Base-by-base conservation (phyloP, 495 filamentous ascomycete species). In the Thozetella sp. region DNA sequence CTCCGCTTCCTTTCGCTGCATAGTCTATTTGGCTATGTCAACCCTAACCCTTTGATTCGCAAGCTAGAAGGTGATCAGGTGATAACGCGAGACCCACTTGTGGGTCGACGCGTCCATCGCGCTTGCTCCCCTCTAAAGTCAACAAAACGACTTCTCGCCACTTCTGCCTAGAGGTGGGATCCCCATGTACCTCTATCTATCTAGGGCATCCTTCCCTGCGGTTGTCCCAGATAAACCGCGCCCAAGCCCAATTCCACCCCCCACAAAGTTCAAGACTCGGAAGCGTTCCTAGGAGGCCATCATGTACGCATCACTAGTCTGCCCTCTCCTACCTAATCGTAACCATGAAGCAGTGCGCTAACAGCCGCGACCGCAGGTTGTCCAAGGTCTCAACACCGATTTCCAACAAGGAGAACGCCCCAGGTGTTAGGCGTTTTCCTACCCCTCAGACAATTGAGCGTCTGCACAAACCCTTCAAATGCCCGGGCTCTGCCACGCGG, bases 391-490 rank as follows among this genome's bases (percentile, higher is more conserved):
- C 61, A 11, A 64, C 63, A 19, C 61, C 70, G 2, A 40, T 60
- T 26, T 58, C 63, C 37, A 70, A 76, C 69, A 72, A 67, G 65
- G 65, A 65, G 24, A 71, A 70, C 46, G 45, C 50, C 43, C 54
- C 59, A 20, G 59, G 57, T 9, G 58, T 73, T 1, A 70, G 76
- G 59, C 72, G 73, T 12, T 71, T 69, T 11, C 68, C 70, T 22
- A 63, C 81, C 25, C 78, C 79, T 25, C 75, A 81, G 58, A 80
- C 80, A 0, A 57, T 86, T 54, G 91, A 96, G 56, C 85, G 87
- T 45, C 85, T 99, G 2, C 76, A 85, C 52, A 92, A 87, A 64
- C 95, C 95, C 2, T 99, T 99, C 77, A 95, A 90, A 84, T 97
- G 94, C 62, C 95, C 95, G 15, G 92, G 93, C 24, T 88, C 89